phyloP scores from a whole-genome alignment of 192 early-diverging fungal species.

The Linnemannia hyalina region DNA sequence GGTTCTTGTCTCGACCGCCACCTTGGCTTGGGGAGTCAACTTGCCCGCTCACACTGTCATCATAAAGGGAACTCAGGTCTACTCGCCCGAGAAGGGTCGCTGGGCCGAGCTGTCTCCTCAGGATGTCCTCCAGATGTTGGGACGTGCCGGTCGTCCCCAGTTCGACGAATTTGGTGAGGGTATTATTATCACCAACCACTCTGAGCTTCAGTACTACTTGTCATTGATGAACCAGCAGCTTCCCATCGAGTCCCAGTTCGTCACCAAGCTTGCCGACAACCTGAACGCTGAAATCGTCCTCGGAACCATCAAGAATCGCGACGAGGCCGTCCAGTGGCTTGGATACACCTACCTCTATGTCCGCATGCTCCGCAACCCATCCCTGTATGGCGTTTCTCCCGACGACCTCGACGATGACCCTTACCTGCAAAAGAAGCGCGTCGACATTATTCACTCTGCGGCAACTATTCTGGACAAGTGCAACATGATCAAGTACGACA shows the following conservation, averaged over 20 bases:
- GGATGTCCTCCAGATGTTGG: constrained; percentile 99
- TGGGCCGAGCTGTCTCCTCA: constrained; percentile 97
- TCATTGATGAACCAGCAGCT: constrained; percentile 96
- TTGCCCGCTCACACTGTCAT: constrained; percentile 98
- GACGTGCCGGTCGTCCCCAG: constrained; percentile 96
- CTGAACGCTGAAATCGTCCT: constrained; percentile 97
- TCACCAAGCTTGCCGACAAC: constrained; percentile 87
- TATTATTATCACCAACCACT: constrained; percentile 95
- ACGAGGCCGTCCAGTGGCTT: constrained; percentile 97
- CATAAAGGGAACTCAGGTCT: constrained; percentile 99
- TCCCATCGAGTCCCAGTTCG: constrained; percentile 97
- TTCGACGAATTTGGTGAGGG: constrained; percentile 97
- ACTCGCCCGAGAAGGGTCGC: constrained; percentile 93
- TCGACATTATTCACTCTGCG: constrained; percentile 92
- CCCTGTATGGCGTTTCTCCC: constrained; percentile 82
- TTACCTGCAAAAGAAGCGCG: constrained; percentile 84
- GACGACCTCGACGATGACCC: constrained; percentile 85
- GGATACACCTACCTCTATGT: constrained; percentile 97
- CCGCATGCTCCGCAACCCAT: constrained; percentile 93
- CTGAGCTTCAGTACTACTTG: constrained; percentile 95
- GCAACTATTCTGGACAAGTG: constrained; percentile 89
- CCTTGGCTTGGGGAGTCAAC: constrained; percentile 99
- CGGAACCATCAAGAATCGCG: constrained; percentile 90
- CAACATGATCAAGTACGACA: constrained; percentile 95
- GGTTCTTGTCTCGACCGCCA: constrained; percentile 96